phyloP scores from a whole-genome alignment of 805 yeast genomes.

The Danielia reshetovae region DNA sequence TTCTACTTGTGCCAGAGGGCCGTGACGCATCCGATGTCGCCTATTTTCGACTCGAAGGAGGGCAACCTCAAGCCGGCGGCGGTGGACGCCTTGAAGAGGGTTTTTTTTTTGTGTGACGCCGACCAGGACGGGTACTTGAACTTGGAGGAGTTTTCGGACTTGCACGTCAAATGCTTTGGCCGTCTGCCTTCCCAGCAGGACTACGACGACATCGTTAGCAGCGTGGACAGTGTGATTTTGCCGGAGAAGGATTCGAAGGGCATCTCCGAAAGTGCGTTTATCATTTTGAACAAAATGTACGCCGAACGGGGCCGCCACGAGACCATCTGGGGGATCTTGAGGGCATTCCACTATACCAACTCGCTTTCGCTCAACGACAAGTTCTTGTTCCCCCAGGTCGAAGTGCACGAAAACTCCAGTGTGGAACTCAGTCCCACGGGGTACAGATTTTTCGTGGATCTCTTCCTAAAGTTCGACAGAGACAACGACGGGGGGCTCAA shows the following conservation, averaged over 20 bases:
- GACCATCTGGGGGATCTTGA: conserved; percentile 90
- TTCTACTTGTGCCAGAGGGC: conserved; percentile 92
- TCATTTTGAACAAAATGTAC: conserved; percentile 71
- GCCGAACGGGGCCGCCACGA: conserved; percentile 94
- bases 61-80: conserved; percentile 78
- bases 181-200: conserved; percentile 29
- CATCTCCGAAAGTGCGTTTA: conserved; percentile 69
- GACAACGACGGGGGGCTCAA: conserved; percentile 96
- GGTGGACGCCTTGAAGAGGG: conserved; percentile 67
- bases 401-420: conserved; percentile 68
- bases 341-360: conserved; percentile 89
- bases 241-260: conserved; percentile 40
- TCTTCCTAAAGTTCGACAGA: conserved; percentile 81
- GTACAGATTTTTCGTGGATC: conserved; percentile 84
- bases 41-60: conserved; percentile 88
- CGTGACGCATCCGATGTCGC: conserved; percentile 88
- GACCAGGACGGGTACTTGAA: conserved; percentile 86
- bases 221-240: conserved; percentile 30
- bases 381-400: conserved; percentile 74
- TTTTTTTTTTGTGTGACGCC: conserved; percentile 80
- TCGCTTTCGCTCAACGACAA: conserved; percentile 80
- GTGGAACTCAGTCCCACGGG: conserved; percentile 93
- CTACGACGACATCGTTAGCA: conserved; percentile 34
- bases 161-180: conserved; percentile 76
- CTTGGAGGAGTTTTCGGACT: conserved; percentile 61